A percentile compares a stretch with the other conserved stretches of the same genome.
These are phyloP conservation scores for Stellera chamaejasme DNA, from an alignment of 345 rosid genomes.

Conservation along the genomic window DNA sequence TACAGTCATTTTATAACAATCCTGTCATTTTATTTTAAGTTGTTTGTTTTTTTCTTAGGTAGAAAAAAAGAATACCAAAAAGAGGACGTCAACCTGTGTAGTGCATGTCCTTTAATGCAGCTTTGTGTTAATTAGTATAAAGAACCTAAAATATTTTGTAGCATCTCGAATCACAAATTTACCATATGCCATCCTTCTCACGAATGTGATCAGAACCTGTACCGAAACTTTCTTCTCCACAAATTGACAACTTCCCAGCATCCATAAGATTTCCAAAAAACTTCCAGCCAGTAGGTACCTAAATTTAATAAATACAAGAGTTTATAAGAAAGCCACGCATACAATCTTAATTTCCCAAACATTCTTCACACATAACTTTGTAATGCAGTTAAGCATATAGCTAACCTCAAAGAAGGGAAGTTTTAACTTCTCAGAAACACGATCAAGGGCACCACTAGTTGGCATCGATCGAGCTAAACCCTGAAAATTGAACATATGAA, in stretches of 20 bases:
- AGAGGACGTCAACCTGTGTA: no score
- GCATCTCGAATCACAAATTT: slow-evolving; percentile 19
- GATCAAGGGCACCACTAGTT: slow-evolving; percentile 93
- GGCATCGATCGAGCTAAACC: slow-evolving; percentile 98
- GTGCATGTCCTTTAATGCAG: no score
- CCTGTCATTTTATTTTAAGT: no score
- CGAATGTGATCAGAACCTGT: slow-evolving; percentile 97
- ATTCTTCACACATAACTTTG: not conserved
- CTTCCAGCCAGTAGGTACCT: slow-evolving; percentile 98
- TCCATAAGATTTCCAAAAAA: slow-evolving; percentile 98
- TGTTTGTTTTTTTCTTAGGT: no score
- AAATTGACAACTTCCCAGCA: slow-evolving; percentile 84
- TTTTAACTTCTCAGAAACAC: slow-evolving; percentile 76
- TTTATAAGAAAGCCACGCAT: slow-evolving; percentile 13
- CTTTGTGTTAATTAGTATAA: no score
- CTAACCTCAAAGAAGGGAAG: slow-evolving; percentile 87
- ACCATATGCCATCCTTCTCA: slow-evolving; percentile 97
- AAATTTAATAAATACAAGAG: slow-evolving; percentile 17
- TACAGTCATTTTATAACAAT: no score
- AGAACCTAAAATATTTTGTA: no score
- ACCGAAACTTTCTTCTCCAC: slow-evolving; percentile 98
- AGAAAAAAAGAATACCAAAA: no score
- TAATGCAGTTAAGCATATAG: slow-evolving; percentile 7
- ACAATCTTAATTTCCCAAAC: not conserved
- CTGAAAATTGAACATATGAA: slow-evolving; percentile 26